Percentiles rank a stretch among this genome's conserved stretches.
Evolutionary conservation across 495 filamentous ascomycete genomes (phyloP).

Genomic region (Pseudomonodictys pantanalensis): DNA sequence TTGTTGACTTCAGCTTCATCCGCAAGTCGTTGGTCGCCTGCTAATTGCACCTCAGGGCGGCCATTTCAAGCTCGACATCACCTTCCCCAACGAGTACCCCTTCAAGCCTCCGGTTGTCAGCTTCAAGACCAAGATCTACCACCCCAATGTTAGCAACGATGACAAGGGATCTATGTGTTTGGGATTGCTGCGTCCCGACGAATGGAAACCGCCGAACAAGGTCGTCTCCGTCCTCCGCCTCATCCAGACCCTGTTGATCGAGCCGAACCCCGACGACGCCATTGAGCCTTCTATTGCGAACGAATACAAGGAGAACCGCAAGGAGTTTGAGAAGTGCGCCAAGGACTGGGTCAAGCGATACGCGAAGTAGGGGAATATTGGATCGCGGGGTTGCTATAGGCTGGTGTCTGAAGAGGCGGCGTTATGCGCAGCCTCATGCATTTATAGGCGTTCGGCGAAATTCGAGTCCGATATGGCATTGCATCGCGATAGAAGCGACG

Average conservation of each 20-base stretch:
- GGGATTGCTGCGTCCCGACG: constrained; percentile 77
- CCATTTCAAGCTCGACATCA: constrained; percentile 71
- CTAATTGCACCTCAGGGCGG: constrained; percentile 57
- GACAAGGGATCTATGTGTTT: constrained; percentile 89
- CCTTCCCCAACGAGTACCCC: constrained; percentile 81
- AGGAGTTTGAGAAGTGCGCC: constrained; percentile 78
- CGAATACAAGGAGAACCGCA: constrained; percentile 69
- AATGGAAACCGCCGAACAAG: constrained; percentile 90
- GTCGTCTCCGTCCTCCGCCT: constrained; percentile 76
- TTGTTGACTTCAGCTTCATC: too few species aligned
- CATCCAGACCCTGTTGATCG: constrained; percentile 69
- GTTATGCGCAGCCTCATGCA: neutral
- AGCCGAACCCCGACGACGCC: constrained; percentile 93
- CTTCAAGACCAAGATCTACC: constrained; percentile 95
- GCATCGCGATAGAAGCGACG: neutral
- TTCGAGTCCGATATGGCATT: neutral
- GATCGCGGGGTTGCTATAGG: neutral
- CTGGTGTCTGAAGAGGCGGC: neutral
- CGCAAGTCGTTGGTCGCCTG: neutral
- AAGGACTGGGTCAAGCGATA: constrained; percentile 78
- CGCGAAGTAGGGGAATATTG: constrained; percentile 45
- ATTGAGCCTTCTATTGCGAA: constrained; percentile 85
- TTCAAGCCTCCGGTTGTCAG: constrained; percentile 86
- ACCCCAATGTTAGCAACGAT: constrained; percentile 97
- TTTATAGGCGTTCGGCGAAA: constrained; percentile 25